Evolutionary conservation across 768 basidiomycete genomes (phyloP).

Genomic region (Hysterangium stoloniferum): DNA sequence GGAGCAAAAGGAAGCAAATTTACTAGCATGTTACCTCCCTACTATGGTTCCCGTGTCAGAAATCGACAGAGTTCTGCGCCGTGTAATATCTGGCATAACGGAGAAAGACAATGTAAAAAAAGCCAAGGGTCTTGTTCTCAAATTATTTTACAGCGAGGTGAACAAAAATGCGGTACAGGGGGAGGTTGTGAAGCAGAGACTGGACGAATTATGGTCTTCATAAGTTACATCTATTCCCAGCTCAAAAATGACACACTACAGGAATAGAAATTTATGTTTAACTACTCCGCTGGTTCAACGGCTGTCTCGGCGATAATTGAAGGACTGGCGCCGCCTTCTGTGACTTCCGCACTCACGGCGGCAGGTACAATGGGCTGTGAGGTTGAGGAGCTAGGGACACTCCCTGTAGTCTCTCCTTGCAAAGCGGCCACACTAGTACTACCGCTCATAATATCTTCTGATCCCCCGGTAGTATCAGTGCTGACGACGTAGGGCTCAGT

Average conservation of each 20-base stretch:
- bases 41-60: conserved; percentile 48
- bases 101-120: conserved; percentile 26
- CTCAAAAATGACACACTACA: neutral
- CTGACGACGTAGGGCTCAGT: too few relatives aligned
- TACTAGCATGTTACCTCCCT: conserved; percentile 51
- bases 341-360: neutral
- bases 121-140: conserved; percentile 44
- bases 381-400: neutral
- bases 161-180: conserved; percentile 54
- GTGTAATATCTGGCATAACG: conserved; percentile 29
- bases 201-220: conserved; percentile 31
- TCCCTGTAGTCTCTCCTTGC: too few relatives aligned
- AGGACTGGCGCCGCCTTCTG: neutral
- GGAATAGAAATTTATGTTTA: neutral
- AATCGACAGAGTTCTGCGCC: conserved; percentile 43
- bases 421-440: too few relatives aligned
- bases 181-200: conserved; percentile 46
- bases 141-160: conserved; percentile 52
- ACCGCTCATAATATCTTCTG: too few relatives aligned
- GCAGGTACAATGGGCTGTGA: neutral
- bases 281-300: neutral
- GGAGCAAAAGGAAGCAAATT: conserved; percentile 47
- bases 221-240: neutral
- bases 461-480: too few relatives aligned
- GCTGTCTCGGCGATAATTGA: neutral